Percentiles rank a stretch among this genome's conserved stretches.
Conservation (phyloP, 805 yeast species). For the Hanseniaspora taiwanica region DNA sequence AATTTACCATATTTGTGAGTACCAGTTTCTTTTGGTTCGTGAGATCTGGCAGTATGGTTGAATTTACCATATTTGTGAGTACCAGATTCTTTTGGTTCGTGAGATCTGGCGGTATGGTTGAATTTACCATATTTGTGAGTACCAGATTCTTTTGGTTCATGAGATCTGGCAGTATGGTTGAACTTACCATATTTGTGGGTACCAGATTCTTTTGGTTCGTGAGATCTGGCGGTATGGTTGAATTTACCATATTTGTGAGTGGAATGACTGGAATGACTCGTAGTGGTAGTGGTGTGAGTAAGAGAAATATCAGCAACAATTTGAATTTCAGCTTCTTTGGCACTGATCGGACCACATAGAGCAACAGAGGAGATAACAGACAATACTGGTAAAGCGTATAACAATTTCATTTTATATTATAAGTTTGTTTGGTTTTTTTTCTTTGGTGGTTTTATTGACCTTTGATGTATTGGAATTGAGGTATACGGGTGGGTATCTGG, state of each 20-base stretch:
- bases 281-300: constrained; percentile 15
- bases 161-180: constrained; percentile 29
- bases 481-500: neutral
- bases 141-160: constrained; percentile 27
- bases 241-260: constrained; percentile 37
- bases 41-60: constrained; percentile 30
- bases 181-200: constrained; percentile 44
- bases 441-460: neutral
- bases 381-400: constrained; percentile 17
- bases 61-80: constrained; percentile 38
- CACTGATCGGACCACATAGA: too few relatives aligned
- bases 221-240: constrained; percentile 31
- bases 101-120: constrained; percentile 27
- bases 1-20: constrained; percentile 44
- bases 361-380: constrained; percentile 30
- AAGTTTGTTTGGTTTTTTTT: neutral
- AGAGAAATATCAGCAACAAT: constrained; percentile 17
- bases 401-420: constrained; percentile 27
- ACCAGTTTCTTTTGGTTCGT: constrained; percentile 26
- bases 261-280: constrained; percentile 23
- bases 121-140: constrained; percentile 48
- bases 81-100: constrained; percentile 19
- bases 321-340: too few relatives aligned
- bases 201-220: constrained; percentile 26
- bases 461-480: neutral